A percentile compares a stretch with the other conserved stretches of the same genome.
phyloP scores from a whole-genome alignment of 768 basidiomycete genomes.

The Sarcodon sp. region DNA sequence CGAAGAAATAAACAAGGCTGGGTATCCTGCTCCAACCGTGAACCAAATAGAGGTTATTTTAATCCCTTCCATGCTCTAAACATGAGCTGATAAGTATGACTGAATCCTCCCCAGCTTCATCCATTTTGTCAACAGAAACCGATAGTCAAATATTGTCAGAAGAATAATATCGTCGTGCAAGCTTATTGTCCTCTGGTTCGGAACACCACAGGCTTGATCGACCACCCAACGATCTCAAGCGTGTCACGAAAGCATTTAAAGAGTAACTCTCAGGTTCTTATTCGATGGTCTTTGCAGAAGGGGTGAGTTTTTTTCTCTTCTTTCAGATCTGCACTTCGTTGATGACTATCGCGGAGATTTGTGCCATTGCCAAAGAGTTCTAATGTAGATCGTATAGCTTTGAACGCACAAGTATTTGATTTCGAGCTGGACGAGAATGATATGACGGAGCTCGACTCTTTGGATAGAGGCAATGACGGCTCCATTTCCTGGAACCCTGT shows the following conservation, averaged over 20 bases:
- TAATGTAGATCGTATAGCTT: constrained; percentile 53
- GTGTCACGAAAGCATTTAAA: constrained; percentile 47
- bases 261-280: constrained; percentile 66
- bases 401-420: constrained; percentile 65
- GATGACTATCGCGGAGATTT: constrained; percentile 29
- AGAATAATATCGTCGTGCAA: constrained; percentile 23
- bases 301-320: constrained; percentile 33
- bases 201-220: constrained; percentile 31
- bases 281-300: constrained; percentile 86
- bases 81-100: neutral
- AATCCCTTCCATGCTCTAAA: neutral
- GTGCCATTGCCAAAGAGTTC: constrained; percentile 77
- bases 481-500: constrained; percentile 82
- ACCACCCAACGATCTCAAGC: constrained; percentile 36
- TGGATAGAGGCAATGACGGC: constrained; percentile 66
- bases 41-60: constrained; percentile 68
- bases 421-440: constrained; percentile 60
- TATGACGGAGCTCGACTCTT: constrained; percentile 45
- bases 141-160: constrained; percentile 55
- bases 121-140: constrained; percentile 73
- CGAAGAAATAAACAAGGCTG: constrained; percentile 55
- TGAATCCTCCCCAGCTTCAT: constrained; percentile 43
- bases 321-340: neutral
- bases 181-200: constrained; percentile 58
- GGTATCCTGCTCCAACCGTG: constrained; percentile 53